Conservation (phyloP, 768 basidiomycete genomes). For the Podaxis mareebaensis region DNA sequence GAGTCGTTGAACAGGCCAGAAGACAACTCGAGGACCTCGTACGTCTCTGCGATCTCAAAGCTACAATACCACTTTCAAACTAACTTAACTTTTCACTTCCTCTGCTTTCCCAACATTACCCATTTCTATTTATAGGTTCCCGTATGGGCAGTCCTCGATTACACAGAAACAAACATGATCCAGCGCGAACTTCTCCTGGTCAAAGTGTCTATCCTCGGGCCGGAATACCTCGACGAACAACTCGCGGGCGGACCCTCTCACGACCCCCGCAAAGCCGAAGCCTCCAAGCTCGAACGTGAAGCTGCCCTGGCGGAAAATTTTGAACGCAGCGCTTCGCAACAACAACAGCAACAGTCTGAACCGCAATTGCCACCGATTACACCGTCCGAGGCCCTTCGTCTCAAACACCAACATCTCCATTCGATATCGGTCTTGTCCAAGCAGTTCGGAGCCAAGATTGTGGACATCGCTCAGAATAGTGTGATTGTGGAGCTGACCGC, state of each 20-base stretch:
- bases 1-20: conserved; percentile 95
- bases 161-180: conserved; percentile 90
- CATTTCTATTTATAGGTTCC: conserved; percentile 67
- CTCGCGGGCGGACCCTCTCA: conserved; percentile 83
- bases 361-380: conserved; percentile 48
- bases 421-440: conserved; percentile 81
- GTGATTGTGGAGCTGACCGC: conserved; percentile 95
- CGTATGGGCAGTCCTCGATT: conserved; percentile 99
- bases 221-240: conserved; percentile 95
- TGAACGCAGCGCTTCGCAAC: conserved; percentile 56
- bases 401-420: conserved; percentile 86
- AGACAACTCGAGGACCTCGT: conserved; percentile 96
- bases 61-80: background rate
- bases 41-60: conserved; percentile 30
- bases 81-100: background rate
- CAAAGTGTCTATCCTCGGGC: conserved; percentile 96
- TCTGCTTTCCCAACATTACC: background rate
- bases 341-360: conserved; percentile 21
- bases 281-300: conserved; percentile 69
- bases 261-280: conserved; percentile 56
- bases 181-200: conserved; percentile 92
- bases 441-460: conserved; percentile 92
- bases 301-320: conserved; percentile 74
- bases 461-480: conserved; percentile 93
- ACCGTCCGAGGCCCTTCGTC: conserved; percentile 83